Base-by-base conservation (phyloP, 768 basidiomycete species). In the Cystobasidium ongulense region DNA sequence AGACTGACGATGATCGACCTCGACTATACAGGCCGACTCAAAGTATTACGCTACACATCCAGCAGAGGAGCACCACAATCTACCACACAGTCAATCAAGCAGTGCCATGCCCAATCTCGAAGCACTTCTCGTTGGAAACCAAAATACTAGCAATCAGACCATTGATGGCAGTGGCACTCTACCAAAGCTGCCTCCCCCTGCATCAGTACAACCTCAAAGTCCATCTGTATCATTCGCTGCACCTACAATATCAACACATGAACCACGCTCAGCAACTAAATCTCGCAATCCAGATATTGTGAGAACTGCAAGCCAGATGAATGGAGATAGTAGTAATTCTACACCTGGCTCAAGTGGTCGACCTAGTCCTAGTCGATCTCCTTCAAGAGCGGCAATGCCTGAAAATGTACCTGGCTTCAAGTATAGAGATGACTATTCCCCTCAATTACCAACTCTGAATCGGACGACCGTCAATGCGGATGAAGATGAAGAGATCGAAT, bases 401-500 rank as follows among this genome's bases (percentile, higher is more conserved):
- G 35, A 36, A 23, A 36, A 29, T 1, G 68, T 71, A 43, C 68
- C 68, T 21, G 53, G 53, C 23, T 71, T 71, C 53, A 29, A 71
- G 17, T 71, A 71, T 31, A 29, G 43, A 35, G 68, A 71, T 35
- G 68, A 59, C 27, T 33, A 35, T 35, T 35, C 39, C 1, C 68
- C 68, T 18, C 13, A 7, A 8, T 27, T 39, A 11, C 52, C 13
- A 10, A 7, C 68, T 39, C 41, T 71, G 13, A 59, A 46, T 31
- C 52, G 68, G 52, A 25, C n/a, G n/a, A 31, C 50, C 31, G 21
- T 71, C 7, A 38, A 73, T 33, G 10, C 62, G 23, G 71, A 63
- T 7, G 61, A 63, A 29, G 71, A 73, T 50, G 71, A 63, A 61
- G 59, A 73, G 39, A 59, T 74, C 25, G 74, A 74, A 54, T 38